Conservation (phyloP, 2,329 filamentous ascomycete species). For the Ophiostoma australiae region DNA sequence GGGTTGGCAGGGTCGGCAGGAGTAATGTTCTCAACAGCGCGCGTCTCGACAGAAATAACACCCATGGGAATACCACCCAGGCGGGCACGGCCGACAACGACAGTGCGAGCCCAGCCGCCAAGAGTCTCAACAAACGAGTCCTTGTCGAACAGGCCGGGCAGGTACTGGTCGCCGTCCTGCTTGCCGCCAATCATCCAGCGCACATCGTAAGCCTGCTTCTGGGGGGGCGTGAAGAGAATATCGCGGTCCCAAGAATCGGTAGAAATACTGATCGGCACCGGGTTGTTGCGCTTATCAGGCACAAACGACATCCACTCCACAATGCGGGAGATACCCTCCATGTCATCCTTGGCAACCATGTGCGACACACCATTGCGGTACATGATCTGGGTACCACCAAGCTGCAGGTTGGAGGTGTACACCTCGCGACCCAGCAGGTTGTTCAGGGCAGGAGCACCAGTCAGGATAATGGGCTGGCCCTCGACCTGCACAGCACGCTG, state of each 20-base stretch:
- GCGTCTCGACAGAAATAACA: conserved; percentile 95
- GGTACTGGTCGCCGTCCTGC: conserved; percentile 78
- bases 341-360: conserved; percentile 96
- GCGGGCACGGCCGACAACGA: conserved; percentile 92
- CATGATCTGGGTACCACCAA: conserved; percentile 99
- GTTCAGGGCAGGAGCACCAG: conserved; percentile 94
- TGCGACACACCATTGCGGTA: conserved; percentile 99
- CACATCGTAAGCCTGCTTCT: conserved; percentile 85
- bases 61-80: conserved; percentile 96
- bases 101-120: conserved; percentile 93
- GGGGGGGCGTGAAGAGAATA: conserved; percentile 72
- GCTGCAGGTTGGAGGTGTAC: conserved; percentile 97
- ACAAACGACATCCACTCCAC: conserved; percentile 98
- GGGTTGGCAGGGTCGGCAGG: conserved; percentile 97
- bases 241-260: conserved; percentile 91
- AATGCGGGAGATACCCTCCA: conserved; percentile 95
- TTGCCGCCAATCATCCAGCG: conserved; percentile 89
- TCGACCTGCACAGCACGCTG: conserved; percentile 99
- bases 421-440: conserved; percentile 97
- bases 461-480: conserved; percentile 97
- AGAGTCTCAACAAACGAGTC: conserved; percentile 96
- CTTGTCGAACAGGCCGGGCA: conserved; percentile 90
- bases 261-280: conserved; percentile 85
- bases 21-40: conserved; percentile 92
- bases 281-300: conserved; percentile 88